Evolutionary conservation across 768 basidiomycete species (phyloP), one percentile per base, ranked within the genome.

Genomic region (Macrolepiota albuminosa): DNA sequence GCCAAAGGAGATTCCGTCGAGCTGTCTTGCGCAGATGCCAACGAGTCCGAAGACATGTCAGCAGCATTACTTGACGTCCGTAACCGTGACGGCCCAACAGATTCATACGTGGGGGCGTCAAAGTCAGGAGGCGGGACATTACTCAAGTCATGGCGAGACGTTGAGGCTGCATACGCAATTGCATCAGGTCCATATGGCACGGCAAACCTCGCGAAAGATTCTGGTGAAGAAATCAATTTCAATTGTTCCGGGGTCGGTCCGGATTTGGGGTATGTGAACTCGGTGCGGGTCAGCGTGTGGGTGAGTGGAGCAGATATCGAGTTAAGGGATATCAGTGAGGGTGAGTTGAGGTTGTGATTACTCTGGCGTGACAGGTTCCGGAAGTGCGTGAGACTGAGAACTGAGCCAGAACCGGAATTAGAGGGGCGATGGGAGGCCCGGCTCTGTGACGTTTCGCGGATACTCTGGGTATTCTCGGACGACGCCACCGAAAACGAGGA

Each of bases 111-210:
- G 5, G 58, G 54, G 26, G 70, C 65, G 47, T 84, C 81, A 67
- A 86, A 87, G 51, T 78, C 83, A 16, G 85, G 86, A 0, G 82
- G 85, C 1, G 82, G 83, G 3, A 72, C 69, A 18, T 72, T 71
- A 47, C 37, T 37, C 65, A 81, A 66, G 40, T 75, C 72, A 34
- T 73, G 72, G 51, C 78, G 73, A 43, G 81, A 83, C 26, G 77
- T 64, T 14, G 82, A 81, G 36, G 80, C 77, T 8, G 82, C 83
- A 66, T 77, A 89, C 36, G 86, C 85, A 33, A 88, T 76, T 4
- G 89, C 91, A 66, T 87, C 90, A 11, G 81, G 72, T 0, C 91
- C 90, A 65, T 89, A 93, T 24, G 91, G 91, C 57, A 88, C 74
- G 1, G 88, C 89, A 65, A 91, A 93, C 60, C 81, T 77, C 40